Evolutionary conservation across 768 basidiomycete species (phyloP), one percentile per base, ranked within the genome.

Genomic region (Boletus edulis): DNA sequence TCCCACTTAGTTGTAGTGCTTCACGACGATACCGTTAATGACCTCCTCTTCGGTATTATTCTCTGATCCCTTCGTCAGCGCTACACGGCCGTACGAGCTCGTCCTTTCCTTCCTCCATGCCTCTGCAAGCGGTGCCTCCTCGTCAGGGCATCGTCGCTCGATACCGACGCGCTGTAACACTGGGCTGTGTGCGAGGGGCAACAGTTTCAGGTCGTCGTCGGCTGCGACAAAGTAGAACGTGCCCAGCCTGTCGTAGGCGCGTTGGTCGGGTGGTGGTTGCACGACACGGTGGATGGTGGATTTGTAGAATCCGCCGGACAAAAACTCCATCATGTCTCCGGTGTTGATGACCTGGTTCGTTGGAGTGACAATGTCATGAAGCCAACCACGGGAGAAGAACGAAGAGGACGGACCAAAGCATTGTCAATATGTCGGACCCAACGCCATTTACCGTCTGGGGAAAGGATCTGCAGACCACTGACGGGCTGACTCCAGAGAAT

Each of bases 401-500:
- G 6, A 11, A 7, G 35, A 15, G 11, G 29, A 55, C 73, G 22
- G 50, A 83, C 82, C 13, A 85, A 64, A 0, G 81, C 82, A 57
- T 84, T 81, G 17, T 81, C 79, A 13, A 83, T 73, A 55, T 84
- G 82, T 45, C 74, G 78, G 18, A 84, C 75, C 81, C 80, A 83
- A 37, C 74, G 76, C 84, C 84, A 84, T 38, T 72, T 72, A 0
- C 79, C 79, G 39, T 82, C 80, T 0, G 64, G 72, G 0, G 76
- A 75, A 3, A 82, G 70, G 49, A 85, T 84, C 52, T 85, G 83
- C 1, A 85, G 70, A 0, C 77, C 84, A 6, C 78, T 72, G 10
- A 85, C 74, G 4, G 84, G 83, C 56, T 86, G 84, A 48, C 80
- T 81, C 73, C 78, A 84, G 6, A 86, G 71, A 41, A 84, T 76